Evolutionary conservation across 345 rosid species (phyloP).

Genomic region (Aquilaria yunnanensis): DNA sequence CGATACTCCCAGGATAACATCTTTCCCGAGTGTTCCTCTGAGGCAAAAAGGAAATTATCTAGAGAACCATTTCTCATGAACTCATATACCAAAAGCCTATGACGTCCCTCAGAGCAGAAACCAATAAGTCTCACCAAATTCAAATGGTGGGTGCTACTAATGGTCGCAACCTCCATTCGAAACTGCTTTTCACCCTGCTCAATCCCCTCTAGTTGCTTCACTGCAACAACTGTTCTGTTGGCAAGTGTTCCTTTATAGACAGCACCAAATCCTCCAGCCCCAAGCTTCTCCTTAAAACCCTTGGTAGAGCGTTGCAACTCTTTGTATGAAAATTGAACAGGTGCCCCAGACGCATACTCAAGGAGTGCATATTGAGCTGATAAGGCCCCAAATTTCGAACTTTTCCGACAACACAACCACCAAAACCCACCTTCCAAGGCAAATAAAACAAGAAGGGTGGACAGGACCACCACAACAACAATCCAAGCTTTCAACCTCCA

Average conservation of each 20-base stretch:
- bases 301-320: constrained; percentile 40
- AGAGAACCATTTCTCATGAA: constrained; percentile 53
- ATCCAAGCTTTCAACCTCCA: constrained; percentile 25
- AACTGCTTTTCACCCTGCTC: constrained; percentile 50
- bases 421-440: constrained; percentile 43
- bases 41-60: constrained; percentile 39
- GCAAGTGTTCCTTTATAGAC: constrained; percentile 45
- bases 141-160: constrained; percentile 62
- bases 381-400: constrained; percentile 30
- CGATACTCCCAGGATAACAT: constrained; percentile 38
- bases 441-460: constrained; percentile 34
- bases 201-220: constrained; percentile 46
- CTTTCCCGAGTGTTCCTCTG: constrained; percentile 21
- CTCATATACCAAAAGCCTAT: constrained; percentile 52
- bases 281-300: constrained; percentile 44
- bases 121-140: constrained; percentile 55
- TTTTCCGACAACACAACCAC: constrained; percentile 53
- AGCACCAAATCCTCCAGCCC: constrained; percentile 54
- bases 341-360: constrained; percentile 67
- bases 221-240: constrained; percentile 34
- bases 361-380: constrained; percentile 52
- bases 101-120: constrained; percentile 47
- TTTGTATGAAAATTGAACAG: constrained; percentile 41
- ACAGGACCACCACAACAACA: constrained; percentile 29
- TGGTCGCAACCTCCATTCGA: constrained; percentile 47